phyloP scores from a whole-genome alignment of 1,284 basidiomycete species.

The Gomphus bonarii region DNA sequence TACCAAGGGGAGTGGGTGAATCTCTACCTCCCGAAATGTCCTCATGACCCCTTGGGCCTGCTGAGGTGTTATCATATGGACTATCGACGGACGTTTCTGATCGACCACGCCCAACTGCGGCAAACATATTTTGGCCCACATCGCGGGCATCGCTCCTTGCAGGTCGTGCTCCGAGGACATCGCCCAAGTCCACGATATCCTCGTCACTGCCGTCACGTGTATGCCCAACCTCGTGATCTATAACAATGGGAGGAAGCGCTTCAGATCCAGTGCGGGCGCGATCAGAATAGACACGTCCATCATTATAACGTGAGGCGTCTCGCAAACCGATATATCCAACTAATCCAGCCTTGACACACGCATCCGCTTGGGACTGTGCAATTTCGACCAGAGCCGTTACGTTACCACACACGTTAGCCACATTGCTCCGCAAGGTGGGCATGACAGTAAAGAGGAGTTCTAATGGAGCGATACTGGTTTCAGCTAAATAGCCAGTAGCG shows the following conservation, averaged over 20 bases:
- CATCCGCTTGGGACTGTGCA: slow-evolving; percentile 6
- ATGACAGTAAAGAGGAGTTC: neutral
- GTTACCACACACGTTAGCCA: neutral
- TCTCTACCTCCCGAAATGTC: neutral
- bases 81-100: neutral
- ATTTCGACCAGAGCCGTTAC: slow-evolving; percentile 6
- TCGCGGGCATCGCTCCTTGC: slow-evolving; percentile 10
- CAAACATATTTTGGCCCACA: neutral
- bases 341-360: neutral
- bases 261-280: neutral
- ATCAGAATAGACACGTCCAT: neutral
- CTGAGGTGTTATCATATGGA: neutral
- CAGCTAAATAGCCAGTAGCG: neutral
- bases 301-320: neutral
- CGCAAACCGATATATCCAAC: slow-evolving; percentile 1
- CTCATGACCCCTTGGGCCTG: neutral
- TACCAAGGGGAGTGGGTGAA: neutral
- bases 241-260: neutral
- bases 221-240: neutral
- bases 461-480: neutral
- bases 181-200: slow-evolving; percentile 53
- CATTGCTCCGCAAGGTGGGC: slow-evolving; percentile 4
- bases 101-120: neutral
- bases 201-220: slow-evolving; percentile 23
- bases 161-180: slow-evolving; percentile 34